Percentiles rank a stretch among this genome's conserved stretches.
Conservation (phyloP, 495 filamentous ascomycete genomes). For the Pyrenula massariospora region DNA sequence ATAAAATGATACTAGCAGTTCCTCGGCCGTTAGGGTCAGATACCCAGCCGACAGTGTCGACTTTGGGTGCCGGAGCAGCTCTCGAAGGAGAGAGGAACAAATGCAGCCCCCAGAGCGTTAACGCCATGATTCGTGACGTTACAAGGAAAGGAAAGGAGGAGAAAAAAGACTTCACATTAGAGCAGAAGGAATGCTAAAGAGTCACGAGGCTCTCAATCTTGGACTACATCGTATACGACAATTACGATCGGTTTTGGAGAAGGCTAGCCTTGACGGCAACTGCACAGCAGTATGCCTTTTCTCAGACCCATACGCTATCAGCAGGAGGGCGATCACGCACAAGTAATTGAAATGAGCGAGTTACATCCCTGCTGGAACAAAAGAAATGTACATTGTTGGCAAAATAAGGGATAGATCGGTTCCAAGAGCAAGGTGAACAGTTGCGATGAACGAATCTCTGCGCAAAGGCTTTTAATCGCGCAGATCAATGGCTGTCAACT, state of each 20-base stretch:
- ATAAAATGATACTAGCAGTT: slow-evolving; percentile 4
- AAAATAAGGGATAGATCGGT: too few relatives aligned
- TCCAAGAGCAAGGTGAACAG: too few relatives aligned
- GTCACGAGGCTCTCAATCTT: background rate
- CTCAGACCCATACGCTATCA: background rate
- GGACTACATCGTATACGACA: background rate
- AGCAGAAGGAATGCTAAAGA: background rate
- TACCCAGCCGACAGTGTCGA: background rate
- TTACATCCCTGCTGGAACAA: background rate
- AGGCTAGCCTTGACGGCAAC: background rate
- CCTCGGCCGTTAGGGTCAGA: slow-evolving; percentile 8
- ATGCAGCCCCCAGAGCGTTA: background rate
- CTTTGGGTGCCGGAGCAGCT: background rate
- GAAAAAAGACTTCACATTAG: background rate
- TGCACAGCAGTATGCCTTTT: background rate
- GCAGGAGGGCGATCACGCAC: background rate
- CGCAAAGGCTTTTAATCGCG: too few relatives aligned
- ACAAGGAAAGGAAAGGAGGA: background rate
- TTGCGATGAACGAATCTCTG: too few relatives aligned
- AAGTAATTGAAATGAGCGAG: background rate
- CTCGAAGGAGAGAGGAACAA: background rate
- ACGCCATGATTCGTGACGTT: background rate
- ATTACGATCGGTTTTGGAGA: background rate
- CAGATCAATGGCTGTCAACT: too few relatives aligned
- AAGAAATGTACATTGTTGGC: background rate